Evolutionary conservation across 2,329 filamentous ascomycete species (phyloP).

Genomic region (Fusarium cicatricum): DNA sequence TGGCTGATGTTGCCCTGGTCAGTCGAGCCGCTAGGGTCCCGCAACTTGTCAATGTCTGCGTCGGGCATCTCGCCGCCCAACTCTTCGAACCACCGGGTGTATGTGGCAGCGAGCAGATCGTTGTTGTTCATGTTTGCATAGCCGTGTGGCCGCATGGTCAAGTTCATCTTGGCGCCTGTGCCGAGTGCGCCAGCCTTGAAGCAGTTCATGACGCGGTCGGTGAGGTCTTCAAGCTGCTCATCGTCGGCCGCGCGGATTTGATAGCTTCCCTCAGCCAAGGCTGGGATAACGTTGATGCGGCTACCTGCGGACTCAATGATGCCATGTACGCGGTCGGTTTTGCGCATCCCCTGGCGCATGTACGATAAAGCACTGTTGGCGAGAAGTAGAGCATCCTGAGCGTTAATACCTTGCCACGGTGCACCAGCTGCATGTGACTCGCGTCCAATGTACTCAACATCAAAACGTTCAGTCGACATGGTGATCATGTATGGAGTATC

Average conservation of each 20-base stretch:
- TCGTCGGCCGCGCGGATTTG: conserved; percentile 61
- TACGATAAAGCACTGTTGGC: conserved; percentile 30
- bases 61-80: conserved; percentile 37
- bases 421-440: conserved; percentile 30
- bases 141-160: conserved; percentile 44
- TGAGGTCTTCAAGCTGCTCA: conserved; percentile 32
- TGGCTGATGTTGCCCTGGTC: conserved; percentile 45
- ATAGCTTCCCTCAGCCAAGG: conserved; percentile 66
- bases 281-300: conserved; percentile 37
- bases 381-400: conserved; percentile 33
- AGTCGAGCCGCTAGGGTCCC: conserved; percentile 36
- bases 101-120: conserved; percentile 37
- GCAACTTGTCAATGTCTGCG: conserved; percentile 38
- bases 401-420: conserved; percentile 34
- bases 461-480: conserved; percentile 28
- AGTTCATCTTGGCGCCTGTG: conserved; percentile 46
- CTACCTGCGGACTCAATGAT: conserved; percentile 31
- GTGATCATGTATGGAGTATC: conserved; percentile 31
- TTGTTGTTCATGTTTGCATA: conserved; percentile 47
- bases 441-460: conserved; percentile 23
- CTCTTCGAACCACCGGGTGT: conserved; percentile 35
- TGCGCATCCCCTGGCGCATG: conserved; percentile 32
- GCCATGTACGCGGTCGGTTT: conserved; percentile 30
- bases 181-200: conserved; percentile 44
- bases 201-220: conserved; percentile 35